Evolutionary conservation across 2,329 filamentous ascomycete species (phyloP).

Genomic region (Penicillium rolfsii): DNA sequence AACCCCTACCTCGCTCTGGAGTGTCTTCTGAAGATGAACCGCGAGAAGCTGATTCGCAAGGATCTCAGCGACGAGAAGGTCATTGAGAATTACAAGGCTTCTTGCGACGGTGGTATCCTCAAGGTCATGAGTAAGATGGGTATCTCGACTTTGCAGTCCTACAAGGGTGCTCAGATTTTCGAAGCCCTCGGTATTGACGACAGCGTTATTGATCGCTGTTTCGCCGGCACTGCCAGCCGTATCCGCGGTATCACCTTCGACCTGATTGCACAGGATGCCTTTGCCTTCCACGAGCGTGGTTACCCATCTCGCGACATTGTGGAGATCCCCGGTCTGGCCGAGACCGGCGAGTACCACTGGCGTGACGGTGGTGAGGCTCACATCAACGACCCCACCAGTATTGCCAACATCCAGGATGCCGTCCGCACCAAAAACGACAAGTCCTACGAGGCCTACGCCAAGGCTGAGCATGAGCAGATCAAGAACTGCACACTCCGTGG

Average conservation of each 20-base stretch:
- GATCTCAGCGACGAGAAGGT: slow-evolving; percentile 79
- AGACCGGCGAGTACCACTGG: slow-evolving; percentile 98
- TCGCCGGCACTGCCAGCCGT: slow-evolving; percentile 89
- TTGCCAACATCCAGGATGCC: slow-evolving; percentile 96
- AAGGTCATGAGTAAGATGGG: slow-evolving; percentile 99
- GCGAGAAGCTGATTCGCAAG: slow-evolving; percentile 89
- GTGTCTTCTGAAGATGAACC: slow-evolving; percentile 95
- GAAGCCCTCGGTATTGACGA: slow-evolving; percentile 94
- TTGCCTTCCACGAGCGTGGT: slow-evolving; percentile 91
- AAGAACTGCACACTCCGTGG: slow-evolving; percentile 94
- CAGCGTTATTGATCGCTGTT: slow-evolving; percentile 88
- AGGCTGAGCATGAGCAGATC: slow-evolving; percentile 92
- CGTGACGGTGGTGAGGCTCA: slow-evolving; percentile 93
- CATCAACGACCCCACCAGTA: slow-evolving; percentile 90
- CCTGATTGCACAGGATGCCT: slow-evolving; percentile 88
- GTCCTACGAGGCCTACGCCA: slow-evolving; percentile 95
- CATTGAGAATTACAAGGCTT: slow-evolving; percentile 95
- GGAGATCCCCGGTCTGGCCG: slow-evolving; percentile 76
- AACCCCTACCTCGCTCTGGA: slow-evolving; percentile 96
- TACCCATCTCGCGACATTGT: slow-evolving; percentile 80
- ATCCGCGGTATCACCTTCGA: slow-evolving; percentile 95
- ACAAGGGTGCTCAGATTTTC: slow-evolving; percentile 98
- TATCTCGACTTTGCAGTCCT: slow-evolving; percentile 92
- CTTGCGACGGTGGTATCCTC: slow-evolving; percentile 91
- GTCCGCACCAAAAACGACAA: slow-evolving; percentile 98